Evolutionary conservation across 1,284 basidiomycete genomes (phyloP), one percentile per base, ranked within the genome.

Genomic region (Apiotrichum veenhuisii): DNA sequence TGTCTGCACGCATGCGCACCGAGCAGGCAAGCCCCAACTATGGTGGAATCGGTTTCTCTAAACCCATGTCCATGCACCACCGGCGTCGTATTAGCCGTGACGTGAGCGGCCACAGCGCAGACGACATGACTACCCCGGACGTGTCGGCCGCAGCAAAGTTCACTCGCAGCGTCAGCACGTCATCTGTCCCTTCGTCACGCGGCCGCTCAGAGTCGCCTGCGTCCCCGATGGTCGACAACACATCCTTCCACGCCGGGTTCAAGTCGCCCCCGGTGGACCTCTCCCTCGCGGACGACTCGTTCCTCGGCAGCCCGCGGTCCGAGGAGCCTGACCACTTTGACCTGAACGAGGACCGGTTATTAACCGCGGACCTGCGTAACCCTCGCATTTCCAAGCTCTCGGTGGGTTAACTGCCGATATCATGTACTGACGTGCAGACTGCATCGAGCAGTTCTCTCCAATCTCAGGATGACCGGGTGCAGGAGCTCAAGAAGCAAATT

Each of bases 401-500:
- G 15, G 71, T 72, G 37, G 57, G 66, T 63, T 2, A 7, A 20
- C n/a, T n/a, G n/a, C n/a, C n/a, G 14, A 37, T 14, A 18, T n/a
- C 18, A 22, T 22, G 25, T 18, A 26, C 17, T 49, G n/a, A 22
- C 25, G 18, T 27, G 0, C 44, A 73, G 67, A 70, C 70, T n/a
- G 67, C 67, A n/a, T 75, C 73, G 0, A 56, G 63, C 5, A 55
- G 50, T 11, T 72, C 69, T 2, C 59, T 75, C n/a, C 54, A 64
- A 0, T 66, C 68, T 1, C 67, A 65, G 2, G 70, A 82, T 40
- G 88, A 89, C 44, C 81, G 84, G 44, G 69, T 89, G 23, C 86
- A 88, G 11, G 83, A 82, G 2, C 72, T 92, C 54, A 83, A 86
- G 70, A 82, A 84, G 62, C 79, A 83, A n/a, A 91, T 91, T 63